A percentile compares a stretch with the other conserved stretches of the same genome.
Evolutionary conservation across 1,284 basidiomycete genomes (phyloP).

Genomic region (Trichosporon inkin): DNA sequence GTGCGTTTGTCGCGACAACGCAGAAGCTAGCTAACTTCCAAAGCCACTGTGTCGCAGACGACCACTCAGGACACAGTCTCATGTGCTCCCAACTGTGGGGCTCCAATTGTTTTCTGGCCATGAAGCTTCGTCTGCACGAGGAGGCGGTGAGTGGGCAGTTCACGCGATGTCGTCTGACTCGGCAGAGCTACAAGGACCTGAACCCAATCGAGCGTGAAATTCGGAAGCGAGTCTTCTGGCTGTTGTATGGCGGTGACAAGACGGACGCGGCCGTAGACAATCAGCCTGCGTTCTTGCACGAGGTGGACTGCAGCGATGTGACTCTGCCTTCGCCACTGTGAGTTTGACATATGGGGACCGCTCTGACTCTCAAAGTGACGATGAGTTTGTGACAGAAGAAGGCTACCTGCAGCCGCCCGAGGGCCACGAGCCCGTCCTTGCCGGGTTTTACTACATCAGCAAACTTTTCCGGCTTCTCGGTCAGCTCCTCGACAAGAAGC

Average conservation of each 20-base stretch:
- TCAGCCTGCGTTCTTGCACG: conserved; percentile 71
- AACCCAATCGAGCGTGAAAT: conserved; percentile 75
- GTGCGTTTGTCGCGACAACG: neutral
- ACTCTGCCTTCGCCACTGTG: conserved; percentile 32
- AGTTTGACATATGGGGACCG: conserved; percentile 24
- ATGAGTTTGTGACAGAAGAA: conserved; percentile 62
- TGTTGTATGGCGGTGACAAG: conserved; percentile 80
- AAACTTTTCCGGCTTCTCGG: conserved; percentile 61
- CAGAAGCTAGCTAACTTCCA: neutral
- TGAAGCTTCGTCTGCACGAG: conserved; percentile 69
- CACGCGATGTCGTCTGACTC: neutral
- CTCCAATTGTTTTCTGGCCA: conserved; percentile 20
- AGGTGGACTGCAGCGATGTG: conserved; percentile 64
- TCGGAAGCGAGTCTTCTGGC: conserved; percentile 73
- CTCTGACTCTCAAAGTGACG: conserved; percentile 22
- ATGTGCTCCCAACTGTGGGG: conserved; percentile 7
- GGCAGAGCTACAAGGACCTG: conserved; percentile 16
- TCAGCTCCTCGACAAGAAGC: conserved; percentile 37
- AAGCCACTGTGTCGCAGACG: conserved; percentile 13
- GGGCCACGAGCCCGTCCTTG: conserved; percentile 73
- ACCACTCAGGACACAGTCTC: conserved; percentile 14
- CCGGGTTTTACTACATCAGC: conserved; percentile 77
- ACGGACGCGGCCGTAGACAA: conserved; percentile 74
- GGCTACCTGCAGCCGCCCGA: conserved; percentile 74
- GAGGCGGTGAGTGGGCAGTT: conserved; percentile 49